These are phyloP conservation scores for Amanita pseudoporphyria DNA, from an alignment of 768 basidiomycete genomes.

Conservation along the genomic window DNA sequence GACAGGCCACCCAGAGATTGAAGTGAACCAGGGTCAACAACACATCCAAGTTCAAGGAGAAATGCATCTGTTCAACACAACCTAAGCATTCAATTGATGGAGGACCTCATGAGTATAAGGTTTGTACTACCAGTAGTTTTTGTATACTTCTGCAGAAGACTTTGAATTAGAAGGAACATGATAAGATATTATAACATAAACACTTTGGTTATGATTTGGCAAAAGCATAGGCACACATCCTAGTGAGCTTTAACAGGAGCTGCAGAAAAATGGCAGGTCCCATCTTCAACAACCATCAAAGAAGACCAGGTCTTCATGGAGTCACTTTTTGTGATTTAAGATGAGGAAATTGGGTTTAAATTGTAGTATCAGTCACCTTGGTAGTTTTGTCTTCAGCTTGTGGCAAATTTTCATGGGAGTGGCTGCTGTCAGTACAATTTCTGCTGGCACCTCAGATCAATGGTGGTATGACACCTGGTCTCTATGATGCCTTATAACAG, in stretches of 20 bases:
- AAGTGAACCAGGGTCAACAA: no score
- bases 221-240: slow-evolving; percentile 89
- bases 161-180: no score
- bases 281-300: slow-evolving; percentile 89
- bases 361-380: slow-evolving; percentile 91
- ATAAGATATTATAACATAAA: no score
- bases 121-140: no score
- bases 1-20: no score
- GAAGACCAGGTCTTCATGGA: slow-evolving; percentile 95
- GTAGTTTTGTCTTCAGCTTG: slow-evolving; percentile 93
- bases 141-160: no score
- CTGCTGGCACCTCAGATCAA: slow-evolving; percentile 73
- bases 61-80: no score
- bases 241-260: slow-evolving; percentile 89
- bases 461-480: slow-evolving; percentile 86
- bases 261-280: slow-evolving; percentile 97
- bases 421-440: slow-evolving; percentile 83
- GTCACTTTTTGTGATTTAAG: slow-evolving; percentile 98
- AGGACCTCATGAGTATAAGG: no score
- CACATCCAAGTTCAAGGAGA: no score
- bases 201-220: no score
- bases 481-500: slow-evolving; percentile 97
- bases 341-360: slow-evolving; percentile 92
- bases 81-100: no score
- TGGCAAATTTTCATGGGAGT: slow-evolving; percentile 98